Conservation (phyloP, 306 rosid genomes). For the Cicer yamashitae region DNA sequence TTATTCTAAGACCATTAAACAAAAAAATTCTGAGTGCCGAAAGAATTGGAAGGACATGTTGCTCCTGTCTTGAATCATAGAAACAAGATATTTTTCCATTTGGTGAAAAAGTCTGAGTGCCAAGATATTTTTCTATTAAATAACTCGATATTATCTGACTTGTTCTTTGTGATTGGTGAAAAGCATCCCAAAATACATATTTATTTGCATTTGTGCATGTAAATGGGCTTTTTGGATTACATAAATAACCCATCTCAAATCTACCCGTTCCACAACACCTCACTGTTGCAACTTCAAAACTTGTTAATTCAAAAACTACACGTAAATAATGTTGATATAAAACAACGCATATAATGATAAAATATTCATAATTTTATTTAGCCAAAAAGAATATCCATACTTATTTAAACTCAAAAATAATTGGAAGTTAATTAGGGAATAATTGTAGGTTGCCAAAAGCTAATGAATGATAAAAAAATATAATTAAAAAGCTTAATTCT, state of each 20-base stretch:
- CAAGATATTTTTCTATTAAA: conserved; percentile 35
- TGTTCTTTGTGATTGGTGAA: conserved; percentile 59
- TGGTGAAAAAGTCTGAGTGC: no score
- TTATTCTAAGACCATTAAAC: no score
- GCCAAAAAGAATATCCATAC: background rate
- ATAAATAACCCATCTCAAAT: conserved; percentile 48
- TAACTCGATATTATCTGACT: conserved; percentile 41
- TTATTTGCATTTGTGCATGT: conserved; percentile 53
- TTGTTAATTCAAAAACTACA: conserved; percentile 25
- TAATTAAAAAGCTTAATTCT: no score
- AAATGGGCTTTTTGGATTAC: conserved; percentile 45
- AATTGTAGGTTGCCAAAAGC: background rate
- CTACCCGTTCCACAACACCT: conserved; percentile 62
- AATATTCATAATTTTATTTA: background rate
- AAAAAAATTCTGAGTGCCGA: background rate
- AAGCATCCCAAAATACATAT: conserved; percentile 66
- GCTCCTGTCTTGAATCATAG: conserved; percentile 29
- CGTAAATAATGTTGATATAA: background rate
- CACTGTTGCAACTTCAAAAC: conserved; percentile 45
- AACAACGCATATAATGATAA: background rate
- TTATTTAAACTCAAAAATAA: background rate
- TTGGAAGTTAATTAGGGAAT: background rate
- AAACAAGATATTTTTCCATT: no score
- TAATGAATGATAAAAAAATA: background rate
- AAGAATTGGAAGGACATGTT: conserved; percentile 13